These are phyloP conservation scores for Pseudocercospora macadamiae DNA, from an alignment of 2,329 filamentous ascomycete species.

Conservation along the genomic window DNA sequence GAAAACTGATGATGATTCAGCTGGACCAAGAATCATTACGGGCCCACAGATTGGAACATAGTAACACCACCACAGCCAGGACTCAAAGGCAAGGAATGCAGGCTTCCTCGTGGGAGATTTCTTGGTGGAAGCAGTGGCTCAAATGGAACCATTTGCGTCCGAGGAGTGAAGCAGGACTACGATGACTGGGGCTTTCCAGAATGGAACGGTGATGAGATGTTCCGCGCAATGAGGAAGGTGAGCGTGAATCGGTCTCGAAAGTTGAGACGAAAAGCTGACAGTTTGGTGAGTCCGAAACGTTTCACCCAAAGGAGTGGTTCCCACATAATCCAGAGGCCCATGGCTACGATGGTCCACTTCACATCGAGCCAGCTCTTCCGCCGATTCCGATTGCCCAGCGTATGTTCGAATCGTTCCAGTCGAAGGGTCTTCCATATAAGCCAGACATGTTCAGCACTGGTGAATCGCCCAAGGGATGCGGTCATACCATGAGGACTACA, in stretches of 20 bases:
- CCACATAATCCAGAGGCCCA: slow-evolving; percentile 30
- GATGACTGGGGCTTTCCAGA: slow-evolving; percentile 36
- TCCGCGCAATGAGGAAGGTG: slow-evolving; percentile 35
- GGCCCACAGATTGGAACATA: slow-evolving; percentile 51
- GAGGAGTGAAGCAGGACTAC: slow-evolving; percentile 49
- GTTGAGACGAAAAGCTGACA: background rate
- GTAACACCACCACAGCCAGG: slow-evolving; percentile 45
- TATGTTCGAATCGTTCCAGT: slow-evolving; percentile 32
- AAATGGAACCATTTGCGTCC: slow-evolving; percentile 50
- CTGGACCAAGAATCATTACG: slow-evolving; percentile 48
- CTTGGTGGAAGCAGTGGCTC: slow-evolving; percentile 48
- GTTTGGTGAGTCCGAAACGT: slow-evolving; percentile 26
- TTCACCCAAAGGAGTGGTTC: slow-evolving; percentile 33
- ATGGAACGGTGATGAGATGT: slow-evolving; percentile 36
- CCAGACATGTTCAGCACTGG: slow-evolving; percentile 42
- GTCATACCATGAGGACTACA: slow-evolving; percentile 58
- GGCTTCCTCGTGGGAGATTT: slow-evolving; percentile 48
- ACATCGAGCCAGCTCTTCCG: slow-evolving; percentile 47
- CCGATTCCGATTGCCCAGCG: slow-evolving; percentile 41
- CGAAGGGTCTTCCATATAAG: slow-evolving; percentile 30
- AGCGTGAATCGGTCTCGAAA: background rate
- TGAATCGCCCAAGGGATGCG: slow-evolving; percentile 57
- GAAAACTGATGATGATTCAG: slow-evolving; percentile 22
- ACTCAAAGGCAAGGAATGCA: slow-evolving; percentile 45
- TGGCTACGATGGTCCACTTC: slow-evolving; percentile 30